Evolutionary conservation across 352 stramenopile species (phyloP).

Genomic region (Phytophthora crassamura): DNA sequence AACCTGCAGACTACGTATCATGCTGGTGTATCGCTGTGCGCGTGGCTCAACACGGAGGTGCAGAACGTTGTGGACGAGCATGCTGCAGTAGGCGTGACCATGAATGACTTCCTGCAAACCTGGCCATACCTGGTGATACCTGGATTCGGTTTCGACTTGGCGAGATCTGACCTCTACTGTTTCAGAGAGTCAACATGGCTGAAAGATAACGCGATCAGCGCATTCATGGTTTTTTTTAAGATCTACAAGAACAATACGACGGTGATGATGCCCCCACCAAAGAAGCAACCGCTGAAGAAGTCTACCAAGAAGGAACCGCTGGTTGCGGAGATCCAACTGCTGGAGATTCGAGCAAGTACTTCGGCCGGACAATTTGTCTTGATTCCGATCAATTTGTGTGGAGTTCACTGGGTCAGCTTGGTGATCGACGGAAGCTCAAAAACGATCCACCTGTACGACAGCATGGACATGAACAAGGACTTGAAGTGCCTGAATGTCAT

Average conservation of each 20-base stretch:
- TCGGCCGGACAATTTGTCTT: background rate
- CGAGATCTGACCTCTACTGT: slow-evolving; percentile 10
- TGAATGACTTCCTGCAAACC: background rate
- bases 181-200: slow-evolving; percentile 11
- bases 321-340: background rate
- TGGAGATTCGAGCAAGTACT: background rate
- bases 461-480: too few species aligned
- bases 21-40: background rate
- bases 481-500: background rate
- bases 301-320: background rate
- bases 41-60: too few species aligned
- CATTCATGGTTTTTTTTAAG: background rate
- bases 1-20: background rate
- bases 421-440: too few species aligned
- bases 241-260: slow-evolving; percentile 11
- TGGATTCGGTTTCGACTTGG: slow-evolving; percentile 6
- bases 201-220: slow-evolving; percentile 12
- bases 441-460: too few species aligned
- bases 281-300: background rate
- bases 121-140: background rate
- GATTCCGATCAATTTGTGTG: too few species aligned
- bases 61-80: background rate
- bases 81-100: background rate
- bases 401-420: too few species aligned
- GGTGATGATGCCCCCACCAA: background rate